Percentiles rank a stretch among this genome's conserved stretches.
Conservation (phyloP, 2,329 filamentous ascomycete species). For the Penicillium sp. region DNA sequence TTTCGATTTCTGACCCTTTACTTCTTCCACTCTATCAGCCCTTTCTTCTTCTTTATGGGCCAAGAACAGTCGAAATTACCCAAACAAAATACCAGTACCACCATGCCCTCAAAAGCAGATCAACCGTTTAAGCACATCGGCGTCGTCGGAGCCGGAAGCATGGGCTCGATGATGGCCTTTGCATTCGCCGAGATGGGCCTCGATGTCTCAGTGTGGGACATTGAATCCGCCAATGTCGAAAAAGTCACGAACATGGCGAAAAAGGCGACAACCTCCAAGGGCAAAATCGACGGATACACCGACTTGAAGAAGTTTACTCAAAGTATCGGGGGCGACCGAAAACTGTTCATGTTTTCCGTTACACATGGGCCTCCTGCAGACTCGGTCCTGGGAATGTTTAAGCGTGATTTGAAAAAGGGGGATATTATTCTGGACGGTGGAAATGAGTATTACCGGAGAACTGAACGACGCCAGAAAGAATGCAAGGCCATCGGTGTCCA, state of each 20-base stretch:
- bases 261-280: conserved; percentile 22
- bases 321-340: conserved; percentile 32
- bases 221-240: conserved; percentile 32
- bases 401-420: conserved; percentile 51
- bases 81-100: conserved; percentile 3
- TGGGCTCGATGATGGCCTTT: conserved; percentile 43
- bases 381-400: conserved; percentile 37
- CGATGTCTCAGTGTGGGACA: conserved; percentile 40
- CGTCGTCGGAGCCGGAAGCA: conserved; percentile 39
- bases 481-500: conserved; percentile 54
- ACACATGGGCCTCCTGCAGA: conserved; percentile 39
- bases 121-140: conserved; percentile 36
- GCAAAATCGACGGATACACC: conserved; percentile 32
- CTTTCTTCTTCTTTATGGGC: not conserved
- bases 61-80: not conserved
- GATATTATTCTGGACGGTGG: conserved; percentile 66
- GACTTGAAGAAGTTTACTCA: conserved; percentile 34
- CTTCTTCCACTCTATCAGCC: not conserved
- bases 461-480: conserved; percentile 57
- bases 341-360: conserved; percentile 40
- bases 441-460: conserved; percentile 63
- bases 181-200: conserved; percentile 38
- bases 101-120: conserved; percentile 21
- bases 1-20: not conserved
- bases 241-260: conserved; percentile 25